phyloP scores from a whole-genome alignment of 768 basidiomycete genomes.

The Mycena rosella region DNA sequence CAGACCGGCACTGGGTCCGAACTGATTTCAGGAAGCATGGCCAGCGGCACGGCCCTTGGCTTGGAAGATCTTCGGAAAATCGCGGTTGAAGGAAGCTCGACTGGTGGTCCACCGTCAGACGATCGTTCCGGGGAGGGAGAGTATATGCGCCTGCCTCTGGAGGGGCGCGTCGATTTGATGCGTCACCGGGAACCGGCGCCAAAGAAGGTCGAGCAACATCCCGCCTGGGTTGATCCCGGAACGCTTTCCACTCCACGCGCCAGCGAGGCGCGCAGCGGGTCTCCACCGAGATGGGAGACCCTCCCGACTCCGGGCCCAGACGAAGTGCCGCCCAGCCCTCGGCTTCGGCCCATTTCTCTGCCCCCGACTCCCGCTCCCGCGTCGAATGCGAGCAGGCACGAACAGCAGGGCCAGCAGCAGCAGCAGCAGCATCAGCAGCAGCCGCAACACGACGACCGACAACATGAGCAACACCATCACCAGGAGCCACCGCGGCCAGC shows the following conservation, averaged over 20 bases:
- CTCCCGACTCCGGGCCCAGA: slow-evolving; percentile 72
- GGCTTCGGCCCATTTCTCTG: slow-evolving; percentile 61
- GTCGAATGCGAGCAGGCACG: slow-evolving; percentile 32
- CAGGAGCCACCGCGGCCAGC: slow-evolving; percentile 17
- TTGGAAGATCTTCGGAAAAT: slow-evolving; percentile 75
- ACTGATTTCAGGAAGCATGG: slow-evolving; percentile 36
- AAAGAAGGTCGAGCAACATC: slow-evolving; percentile 29
- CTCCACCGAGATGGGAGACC: slow-evolving; percentile 59
- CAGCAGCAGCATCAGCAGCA: slow-evolving; percentile 35
- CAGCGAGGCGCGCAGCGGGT: slow-evolving; percentile 45
- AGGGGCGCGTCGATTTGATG: slow-evolving; percentile 91
- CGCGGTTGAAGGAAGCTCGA: slow-evolving; percentile 69
- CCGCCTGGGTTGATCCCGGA: slow-evolving; percentile 30
- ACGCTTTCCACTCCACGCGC: slow-evolving; percentile 47
- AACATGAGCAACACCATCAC: slow-evolving; percentile 20
- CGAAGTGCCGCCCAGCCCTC: slow-evolving; percentile 75
- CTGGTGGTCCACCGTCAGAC: slow-evolving; percentile 39
- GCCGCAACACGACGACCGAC: slow-evolving; percentile 36
- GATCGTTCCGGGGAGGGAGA: slow-evolving; percentile 66
- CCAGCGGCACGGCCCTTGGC: slow-evolving; percentile 55
- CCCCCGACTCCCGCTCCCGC: slow-evolving; percentile 58
- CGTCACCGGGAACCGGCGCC: slow-evolving; percentile 57
- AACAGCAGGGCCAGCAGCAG: neutral
- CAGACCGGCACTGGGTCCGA: slow-evolving; percentile 36
- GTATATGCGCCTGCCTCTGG: slow-evolving; percentile 86